Base-by-base conservation (phyloP, 192 early-diverging fungal species). In the Linnemannia hyalina region DNA sequence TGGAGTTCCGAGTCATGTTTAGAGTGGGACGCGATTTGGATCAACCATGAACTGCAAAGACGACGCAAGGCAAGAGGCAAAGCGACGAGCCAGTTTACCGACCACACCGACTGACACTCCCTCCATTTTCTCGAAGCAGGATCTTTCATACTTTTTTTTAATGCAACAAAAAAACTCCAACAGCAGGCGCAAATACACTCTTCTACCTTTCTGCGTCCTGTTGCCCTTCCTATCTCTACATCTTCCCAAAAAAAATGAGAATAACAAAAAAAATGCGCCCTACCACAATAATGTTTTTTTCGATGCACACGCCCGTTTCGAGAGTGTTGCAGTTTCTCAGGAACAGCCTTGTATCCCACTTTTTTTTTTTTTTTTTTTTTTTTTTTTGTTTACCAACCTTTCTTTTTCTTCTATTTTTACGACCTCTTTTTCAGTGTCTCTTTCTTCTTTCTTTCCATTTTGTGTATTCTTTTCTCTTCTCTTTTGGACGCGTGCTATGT, bases 321-420 rank as follows among this genome's bases (percentile, higher is more conserved):
- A 15, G 60, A 1, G 40, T 49, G 20, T 7, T 60, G 38, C 38
- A n/a, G 15, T 47, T 32, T 57, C 70, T 73, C 36, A 52, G 49
- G 46, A 40, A 22, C 18, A n/a, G 13, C 16, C n/a, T 4, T 55
- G 52, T 10, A 35, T 54, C 20, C 3, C 29, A 36, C n/a, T 73
- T 73, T 47, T 63, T 73, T 60, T 60, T 72, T 71, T 63, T 80
- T 13, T 23, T 55, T 73, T 41, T 60, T 32, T 36, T n/a, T n/a
- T 40, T 20, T 46, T 63, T 47, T 63, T 80, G 46, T 32, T 70
- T 38, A 8, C n/a, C 52, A 4, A 29, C 55, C 22, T 80, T 18
- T 41, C 73, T 80, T 73, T 80, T 23, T 44, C 26, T 68, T 35
- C 23, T 70, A 9, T 38, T 32, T 52, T 22, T 36, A 32, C 15